These are phyloP conservation scores for Suhomyces sp. DNA, from an alignment of 805 yeast genomes.

Conservation along the genomic window DNA sequence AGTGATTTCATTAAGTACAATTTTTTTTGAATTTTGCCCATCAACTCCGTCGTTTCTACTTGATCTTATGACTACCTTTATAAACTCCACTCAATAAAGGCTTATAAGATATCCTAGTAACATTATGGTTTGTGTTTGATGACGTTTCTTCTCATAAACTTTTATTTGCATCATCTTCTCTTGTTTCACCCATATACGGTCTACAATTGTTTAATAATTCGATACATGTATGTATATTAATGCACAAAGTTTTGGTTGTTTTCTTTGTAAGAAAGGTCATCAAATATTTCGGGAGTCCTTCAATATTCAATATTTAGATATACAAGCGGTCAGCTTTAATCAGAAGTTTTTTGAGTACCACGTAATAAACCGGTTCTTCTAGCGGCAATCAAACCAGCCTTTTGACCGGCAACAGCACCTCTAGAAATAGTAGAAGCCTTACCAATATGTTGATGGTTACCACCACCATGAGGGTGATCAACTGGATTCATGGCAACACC, in stretches of 20 bases:
- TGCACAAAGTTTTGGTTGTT: constrained; percentile 8
- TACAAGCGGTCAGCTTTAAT: constrained; percentile 20
- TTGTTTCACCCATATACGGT: background rate
- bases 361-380: constrained; percentile 99
- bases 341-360: constrained; percentile 91
- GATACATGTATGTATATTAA: constrained; percentile 8
- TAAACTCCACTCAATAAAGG: too few relatives aligned
- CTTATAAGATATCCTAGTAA: too few relatives aligned
- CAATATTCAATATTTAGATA: constrained; percentile 3
- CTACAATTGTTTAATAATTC: background rate
- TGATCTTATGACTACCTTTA: too few relatives aligned
- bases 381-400: constrained; percentile 99
- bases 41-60: too few relatives aligned
- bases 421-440: constrained; percentile 99
- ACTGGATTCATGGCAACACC: constrained; percentile 99
- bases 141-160: too few relatives aligned
- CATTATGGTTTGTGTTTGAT: too few relatives aligned
- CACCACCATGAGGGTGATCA: constrained; percentile 99
- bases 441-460: constrained; percentile 99
- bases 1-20: too few relatives aligned
- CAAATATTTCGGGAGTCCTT: too few relatives aligned
- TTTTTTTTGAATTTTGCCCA: too few relatives aligned
- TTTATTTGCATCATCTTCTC: too few relatives aligned
- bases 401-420: constrained; percentile 99
- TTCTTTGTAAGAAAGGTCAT: constrained; percentile 3